Base-by-base conservation (phyloP, 192 early-diverging fungal genomes). In the Umbelopsis isabellina region DNA sequence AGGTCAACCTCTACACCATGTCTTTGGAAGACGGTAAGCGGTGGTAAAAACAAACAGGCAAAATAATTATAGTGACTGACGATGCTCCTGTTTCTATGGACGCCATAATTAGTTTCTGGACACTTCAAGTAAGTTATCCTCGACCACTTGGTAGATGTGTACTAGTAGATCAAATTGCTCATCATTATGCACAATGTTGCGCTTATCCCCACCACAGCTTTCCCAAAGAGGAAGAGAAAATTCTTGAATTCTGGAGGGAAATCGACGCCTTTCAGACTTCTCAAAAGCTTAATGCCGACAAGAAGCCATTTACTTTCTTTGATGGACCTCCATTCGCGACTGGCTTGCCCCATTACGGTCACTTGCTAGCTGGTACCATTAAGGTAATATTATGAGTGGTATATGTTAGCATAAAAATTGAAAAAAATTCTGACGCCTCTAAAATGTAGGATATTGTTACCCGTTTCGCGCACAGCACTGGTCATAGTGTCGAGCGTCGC, bases 251-350 rank as follows among this genome's bases (percentile, higher is more conserved):
- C 71, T 99, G 97, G 97, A 91, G 90, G 76, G 94, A 98, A 79
- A 97, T 99, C 77, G 94, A 99, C 75, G 97, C 97, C 25, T 98
- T 97, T 81, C 84, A 91, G 68, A 93, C 89, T 37, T 96, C 94
- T 4, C 80, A 97, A 67, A 91, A 96, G 81, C 88, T 97, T 10
- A 94, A 95, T 46, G 91, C 97, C 77, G 94, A 92, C 49, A 88
- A 91, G 69, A 87, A 90, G 73, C 85, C 88, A 16, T 99, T 91
- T 70, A 86, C 93, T 33, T 99, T 99, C 86, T 99, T 94, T 83
- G 97, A 99, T 78, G 97, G 97, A 33, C 97, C 97, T 52, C 97
- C 97, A 49, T 99, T 99, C 77, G 97, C 97, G 65, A 99, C 97
- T 15, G 97, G 97, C 16, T 82, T 97, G 65, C 97, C 97, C 44